Conservation (phyloP, 441 rosid genomes). For the Capsella rubella region DNA sequence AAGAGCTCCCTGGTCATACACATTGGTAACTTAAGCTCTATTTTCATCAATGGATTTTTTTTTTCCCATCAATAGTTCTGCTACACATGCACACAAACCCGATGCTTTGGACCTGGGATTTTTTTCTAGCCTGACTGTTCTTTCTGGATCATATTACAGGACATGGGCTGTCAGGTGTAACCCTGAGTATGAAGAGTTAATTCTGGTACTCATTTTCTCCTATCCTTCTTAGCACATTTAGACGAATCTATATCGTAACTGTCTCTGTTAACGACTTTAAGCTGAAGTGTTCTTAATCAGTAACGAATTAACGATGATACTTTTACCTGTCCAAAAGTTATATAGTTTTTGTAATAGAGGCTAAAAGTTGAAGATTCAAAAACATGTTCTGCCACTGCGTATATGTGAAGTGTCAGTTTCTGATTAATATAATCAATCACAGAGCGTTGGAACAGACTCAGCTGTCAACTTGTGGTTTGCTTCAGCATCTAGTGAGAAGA, state of each 20-base stretch:
- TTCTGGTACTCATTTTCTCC: slow-evolving; percentile 63
- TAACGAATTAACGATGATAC: too few relatives aligned
- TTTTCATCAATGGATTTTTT: slow-evolving; percentile 3
- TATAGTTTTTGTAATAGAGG: background rate
- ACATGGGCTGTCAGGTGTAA: slow-evolving; percentile 91
- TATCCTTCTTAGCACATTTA: slow-evolving; percentile 21
- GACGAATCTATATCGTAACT: background rate
- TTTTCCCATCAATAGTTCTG: slow-evolving; percentile 16
- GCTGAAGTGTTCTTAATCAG: background rate
- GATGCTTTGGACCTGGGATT: slow-evolving; percentile 23
- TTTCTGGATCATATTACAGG: slow-evolving; percentile 58
- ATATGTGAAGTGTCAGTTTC: background rate
- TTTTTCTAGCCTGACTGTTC: slow-evolving; percentile 26
- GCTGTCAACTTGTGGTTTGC: slow-evolving; percentile 89
- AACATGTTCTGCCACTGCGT: background rate
- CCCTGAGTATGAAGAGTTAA: slow-evolving; percentile 81
- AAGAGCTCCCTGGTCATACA: slow-evolving; percentile 80
- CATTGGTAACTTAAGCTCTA: slow-evolving; percentile 63
- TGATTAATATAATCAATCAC: slow-evolving; percentile 43
- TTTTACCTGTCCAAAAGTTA: slow-evolving; percentile 2
- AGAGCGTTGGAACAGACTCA: slow-evolving; percentile 95
- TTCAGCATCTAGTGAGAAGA: slow-evolving; percentile 57
- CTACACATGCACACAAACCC: background rate
- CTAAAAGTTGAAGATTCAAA: slow-evolving; percentile 5
- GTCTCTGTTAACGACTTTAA: background rate